phyloP scores from a whole-genome alignment of 768 basidiomycete genomes.

The Leccinum subtestaceum region DNA sequence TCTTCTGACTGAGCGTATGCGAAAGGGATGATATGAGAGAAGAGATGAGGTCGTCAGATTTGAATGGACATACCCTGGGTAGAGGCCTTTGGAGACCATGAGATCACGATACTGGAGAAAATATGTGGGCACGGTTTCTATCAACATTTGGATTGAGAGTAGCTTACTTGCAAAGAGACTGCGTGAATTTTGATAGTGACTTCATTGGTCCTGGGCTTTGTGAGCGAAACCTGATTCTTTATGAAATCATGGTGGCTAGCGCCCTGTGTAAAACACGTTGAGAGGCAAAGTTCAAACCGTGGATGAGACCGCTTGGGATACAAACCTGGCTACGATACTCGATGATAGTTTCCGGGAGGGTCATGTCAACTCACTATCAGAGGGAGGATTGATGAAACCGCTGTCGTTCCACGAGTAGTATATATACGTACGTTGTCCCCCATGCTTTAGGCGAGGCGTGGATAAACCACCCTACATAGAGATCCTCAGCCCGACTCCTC shows the following conservation, averaged over 20 bases:
- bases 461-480: too few species aligned
- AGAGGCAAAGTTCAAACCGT: background rate
- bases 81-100: conserved; percentile 37
- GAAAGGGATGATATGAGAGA: conserved; percentile 31
- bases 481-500: too few species aligned
- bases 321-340: conserved; percentile 19
- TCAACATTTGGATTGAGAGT: background rate
- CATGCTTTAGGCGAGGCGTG: too few species aligned
- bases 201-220: conserved; percentile 41
- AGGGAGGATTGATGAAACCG: too few species aligned
- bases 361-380: conserved; percentile 1
- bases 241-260: conserved; percentile 29
- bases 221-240: conserved; percentile 18
- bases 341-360: conserved; percentile 11
- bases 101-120: conserved; percentile 50
- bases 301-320: background rate
- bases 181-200: conserved; percentile 57
- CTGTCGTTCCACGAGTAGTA: background rate
- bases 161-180: conserved; percentile 49
- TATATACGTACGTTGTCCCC: too few species aligned
- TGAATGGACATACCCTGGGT: conserved; percentile 33
- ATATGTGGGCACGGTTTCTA: background rate
- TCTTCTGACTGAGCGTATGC: conserved; percentile 19
- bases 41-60: conserved; percentile 6
- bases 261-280: conserved; percentile 14